Evolutionary conservation across 2,329 filamentous ascomycete species (phyloP).

Genomic region (Xylariales sp.): DNA sequence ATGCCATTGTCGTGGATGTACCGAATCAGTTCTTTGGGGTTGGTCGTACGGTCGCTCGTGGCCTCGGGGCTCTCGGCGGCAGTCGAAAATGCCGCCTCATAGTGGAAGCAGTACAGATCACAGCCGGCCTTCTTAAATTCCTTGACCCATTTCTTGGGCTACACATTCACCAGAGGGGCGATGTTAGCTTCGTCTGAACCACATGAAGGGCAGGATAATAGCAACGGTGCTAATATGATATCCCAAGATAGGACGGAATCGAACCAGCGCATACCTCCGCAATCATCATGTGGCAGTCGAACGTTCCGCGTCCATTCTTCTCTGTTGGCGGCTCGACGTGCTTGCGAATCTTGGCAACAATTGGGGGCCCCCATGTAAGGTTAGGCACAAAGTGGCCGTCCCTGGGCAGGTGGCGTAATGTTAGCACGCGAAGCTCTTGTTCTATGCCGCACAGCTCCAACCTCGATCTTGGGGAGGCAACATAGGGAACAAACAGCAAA

Average conservation of each 20-base stretch:
- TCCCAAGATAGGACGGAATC: neutral
- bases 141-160: slow-evolving; percentile 98
- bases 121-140: slow-evolving; percentile 92
- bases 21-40: slow-evolving; percentile 76
- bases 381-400: slow-evolving; percentile 99
- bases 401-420: too few relatives aligned
- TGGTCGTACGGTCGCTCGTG: slow-evolving; percentile 67
- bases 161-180: too few relatives aligned
- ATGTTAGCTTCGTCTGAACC: too few relatives aligned
- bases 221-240: too few relatives aligned
- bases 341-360: slow-evolving; percentile 87
- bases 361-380: slow-evolving; percentile 92
- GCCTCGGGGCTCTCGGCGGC: slow-evolving; percentile 76
- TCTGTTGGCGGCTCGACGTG: slow-evolving; percentile 74
- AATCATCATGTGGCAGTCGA: slow-evolving; percentile 99
- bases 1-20: slow-evolving; percentile 89
- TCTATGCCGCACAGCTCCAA: too few relatives aligned
- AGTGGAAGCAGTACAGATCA: slow-evolving; percentile 99
- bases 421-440: too few relatives aligned
- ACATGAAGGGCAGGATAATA: too few relatives aligned
- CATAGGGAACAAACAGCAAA: too few relatives aligned
- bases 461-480: too few relatives aligned
- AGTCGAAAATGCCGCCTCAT: slow-evolving; percentile 89
- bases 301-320: slow-evolving; percentile 77
- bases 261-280: slow-evolving; percentile 63